Evolutionary conservation across 2,329 filamentous ascomycete species (phyloP).

Genomic region (Bipolaris sorokiniana): DNA sequence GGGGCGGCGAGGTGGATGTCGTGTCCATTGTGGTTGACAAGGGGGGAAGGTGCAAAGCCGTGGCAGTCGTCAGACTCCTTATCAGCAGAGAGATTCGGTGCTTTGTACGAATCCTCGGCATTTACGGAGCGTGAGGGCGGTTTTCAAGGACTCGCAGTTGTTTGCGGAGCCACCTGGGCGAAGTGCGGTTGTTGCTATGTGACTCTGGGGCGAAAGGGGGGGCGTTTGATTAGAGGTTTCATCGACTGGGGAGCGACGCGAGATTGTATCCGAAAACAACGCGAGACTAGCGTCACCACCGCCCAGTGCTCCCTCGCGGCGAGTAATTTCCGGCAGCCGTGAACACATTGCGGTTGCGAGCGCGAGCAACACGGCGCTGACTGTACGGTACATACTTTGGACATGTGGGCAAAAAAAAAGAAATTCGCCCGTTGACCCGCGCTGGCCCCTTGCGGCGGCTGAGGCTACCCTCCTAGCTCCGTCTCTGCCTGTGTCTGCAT

Average conservation of each 20-base stretch:
- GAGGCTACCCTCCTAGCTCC: not conserved
- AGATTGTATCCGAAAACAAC: slow-evolving; percentile 36
- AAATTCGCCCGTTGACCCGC: slow-evolving; percentile 6
- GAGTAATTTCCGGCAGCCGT: slow-evolving; percentile 15
- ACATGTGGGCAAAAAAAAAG: not conserved
- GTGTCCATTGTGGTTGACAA: slow-evolving; percentile 36
- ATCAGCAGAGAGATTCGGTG: slow-evolving; percentile 22
- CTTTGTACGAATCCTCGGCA: slow-evolving; percentile 19
- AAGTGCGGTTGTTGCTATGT: slow-evolving; percentile 36
- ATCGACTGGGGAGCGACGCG: slow-evolving; percentile 27
- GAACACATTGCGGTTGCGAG: slow-evolving; percentile 9
- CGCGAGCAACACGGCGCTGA: not conserved
- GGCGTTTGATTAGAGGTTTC: slow-evolving; percentile 37
- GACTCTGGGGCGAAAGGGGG: slow-evolving; percentile 23
- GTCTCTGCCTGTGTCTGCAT: not conserved
- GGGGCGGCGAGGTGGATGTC: slow-evolving; percentile 52
- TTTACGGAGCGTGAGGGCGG: slow-evolving; percentile 13
- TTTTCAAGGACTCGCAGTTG: slow-evolving; percentile 13
- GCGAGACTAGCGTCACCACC: slow-evolving; percentile 32
- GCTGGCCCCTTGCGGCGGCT: not conserved
- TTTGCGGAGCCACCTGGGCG: slow-evolving; percentile 25
- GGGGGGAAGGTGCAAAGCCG: slow-evolving; percentile 18
- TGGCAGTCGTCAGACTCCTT: slow-evolving; percentile 20
- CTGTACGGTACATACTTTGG: not conserved
- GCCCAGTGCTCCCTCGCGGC: slow-evolving; percentile 12